These are phyloP conservation scores for Epichloe gansuensis DNA, from an alignment of 2,329 filamentous ascomycete genomes.

Conservation along the genomic window DNA sequence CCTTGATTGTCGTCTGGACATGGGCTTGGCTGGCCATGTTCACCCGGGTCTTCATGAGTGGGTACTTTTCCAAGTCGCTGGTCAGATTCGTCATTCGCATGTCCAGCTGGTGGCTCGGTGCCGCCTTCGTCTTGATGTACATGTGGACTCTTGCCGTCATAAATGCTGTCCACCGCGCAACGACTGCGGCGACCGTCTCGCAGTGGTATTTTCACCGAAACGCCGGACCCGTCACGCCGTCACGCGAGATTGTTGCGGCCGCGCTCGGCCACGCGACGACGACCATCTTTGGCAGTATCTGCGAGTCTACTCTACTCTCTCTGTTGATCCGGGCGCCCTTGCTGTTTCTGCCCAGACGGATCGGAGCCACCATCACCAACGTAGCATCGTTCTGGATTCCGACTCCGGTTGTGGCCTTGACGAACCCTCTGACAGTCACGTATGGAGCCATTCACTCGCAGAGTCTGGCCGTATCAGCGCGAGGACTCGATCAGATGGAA, in stretches of 20 bases:
- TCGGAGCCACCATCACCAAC: conserved; percentile 53
- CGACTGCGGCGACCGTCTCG: conserved; percentile 87
- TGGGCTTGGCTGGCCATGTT: conserved; percentile 98
- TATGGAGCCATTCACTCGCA: conserved; percentile 91
- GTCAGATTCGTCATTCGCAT: conserved; percentile 66
- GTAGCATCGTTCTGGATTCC: conserved; percentile 72
- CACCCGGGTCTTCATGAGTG: conserved; percentile 86
- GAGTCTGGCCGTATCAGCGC: conserved; percentile 63
- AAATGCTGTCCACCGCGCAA: conserved; percentile 77
- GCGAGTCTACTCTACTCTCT: conserved; percentile 71
- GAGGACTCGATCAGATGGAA: conserved; percentile 69
- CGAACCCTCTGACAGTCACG: conserved; percentile 83
- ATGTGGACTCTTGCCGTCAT: conserved; percentile 88
- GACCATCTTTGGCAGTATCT: conserved; percentile 85
- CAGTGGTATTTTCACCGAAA: conserved; percentile 99
- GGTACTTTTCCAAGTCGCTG: conserved; percentile 57
- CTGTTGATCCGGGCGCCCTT: conserved; percentile 75
- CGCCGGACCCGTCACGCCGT: conserved; percentile 62
- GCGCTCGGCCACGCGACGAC: conserved; percentile 72
- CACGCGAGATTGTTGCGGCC: conserved; percentile 68
- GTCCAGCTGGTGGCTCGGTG: conserved; percentile 91
- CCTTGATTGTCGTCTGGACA: conserved; percentile 71
- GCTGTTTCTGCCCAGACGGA: conserved; percentile 64
- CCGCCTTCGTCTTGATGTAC: conserved; percentile 85
- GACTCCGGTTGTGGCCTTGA: conserved; percentile 72